Base-by-base conservation (phyloP, 768 basidiomycete species). In the Termitomyces sp. region DNA sequence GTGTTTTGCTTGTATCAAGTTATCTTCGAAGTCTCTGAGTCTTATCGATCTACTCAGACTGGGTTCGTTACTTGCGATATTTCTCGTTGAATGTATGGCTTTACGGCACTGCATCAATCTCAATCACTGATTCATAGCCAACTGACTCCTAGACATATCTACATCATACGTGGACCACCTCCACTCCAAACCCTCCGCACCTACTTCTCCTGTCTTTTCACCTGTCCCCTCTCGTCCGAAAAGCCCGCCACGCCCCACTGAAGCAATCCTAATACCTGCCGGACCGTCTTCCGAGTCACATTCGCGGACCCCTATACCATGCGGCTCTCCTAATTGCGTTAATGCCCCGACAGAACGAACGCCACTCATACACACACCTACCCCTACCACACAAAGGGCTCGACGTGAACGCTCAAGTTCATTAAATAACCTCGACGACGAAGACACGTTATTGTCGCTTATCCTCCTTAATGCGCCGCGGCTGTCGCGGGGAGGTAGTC, bases 21-120 rank as follows among this genome's bases (percentile, higher is more conserved):
- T n/a, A n/a, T n/a, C 25, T 53, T 47, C 34, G 51, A 38, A 37
- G 23, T 54, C 60, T 50, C n/a, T n/a, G n/a, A n/a, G n/a, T n/a
- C 61, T 41, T 12, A 38, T 7, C 31, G 3, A 44, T 11, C 14
- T 47, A 11, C 51, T 19, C 58, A 90, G 89, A 11, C 68, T 92
- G 16, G 71, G 70, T 25, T 88, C 90, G 0, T 67, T 93, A 12
- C 69, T 92, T 43, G 61, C 76, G 11, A 93, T 93, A 37, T 93
- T 93, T 68, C 69, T 90, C 5, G 72, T 93, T 31, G 91, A 93
- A 82, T 92, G 91, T 87, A 67, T 37, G 87, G 74, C 58, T 31
- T 62, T 32, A 32, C 8, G 6, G 48, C 29, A 45, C 50, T 32
- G 27, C 47, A 50, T 5, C 48, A 29, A 35, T 32, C n/a, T 34